Base-by-base conservation (phyloP, 2,329 filamentous ascomycete genomes). In the Xylariaceae sp. region DNA sequence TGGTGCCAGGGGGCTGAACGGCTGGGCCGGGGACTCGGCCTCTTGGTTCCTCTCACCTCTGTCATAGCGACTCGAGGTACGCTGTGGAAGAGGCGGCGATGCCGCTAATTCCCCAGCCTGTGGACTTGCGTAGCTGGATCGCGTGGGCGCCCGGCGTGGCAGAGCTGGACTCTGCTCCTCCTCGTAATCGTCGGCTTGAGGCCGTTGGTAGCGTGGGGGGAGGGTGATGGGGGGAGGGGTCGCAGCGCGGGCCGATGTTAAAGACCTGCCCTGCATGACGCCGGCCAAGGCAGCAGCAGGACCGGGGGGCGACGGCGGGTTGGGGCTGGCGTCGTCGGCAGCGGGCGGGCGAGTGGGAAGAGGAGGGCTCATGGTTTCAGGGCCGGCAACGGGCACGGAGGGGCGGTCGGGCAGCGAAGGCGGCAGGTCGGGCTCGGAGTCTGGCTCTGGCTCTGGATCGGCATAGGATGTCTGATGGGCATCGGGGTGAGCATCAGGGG, bases 161-260 rank as follows among this genome's bases (percentile, higher is more conserved):
- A 77, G 60, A 31, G 70, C 67, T 14, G 74, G 74, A 38, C 75
- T 72, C 44, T 83, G 82, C 51, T 81, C 80, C 34, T 87, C 82
- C 55, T 90, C 87, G 4, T 84, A 85, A 53, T 84, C 85, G 57
- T 90, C 84, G 17, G 84, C 47, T 16, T 56, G 81, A 1, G 83
- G 81, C 58, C 82, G 81, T 59, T 83, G 77, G 54, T 79, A 76
- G 58, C 80, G 74, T 40, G 73, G 70, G 3, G 76, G 71, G 44
- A 73, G 68, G 36, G 72, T 65, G 42, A 78, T 76, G n/a, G 81
- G 75, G 31, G 80, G 78, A 9, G 81, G 75, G 7, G 78, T 76
- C 34, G 74, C 66, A 19, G 75, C 66, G 40, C 73, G 68, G 22
- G 72, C 69, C 28, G 70, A 66, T 5, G 22, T 5, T 28, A 7